These are phyloP conservation scores for Apophysomyces elegans DNA, from an alignment of 371 early-diverging fungal genomes.

Conservation along the genomic window DNA sequence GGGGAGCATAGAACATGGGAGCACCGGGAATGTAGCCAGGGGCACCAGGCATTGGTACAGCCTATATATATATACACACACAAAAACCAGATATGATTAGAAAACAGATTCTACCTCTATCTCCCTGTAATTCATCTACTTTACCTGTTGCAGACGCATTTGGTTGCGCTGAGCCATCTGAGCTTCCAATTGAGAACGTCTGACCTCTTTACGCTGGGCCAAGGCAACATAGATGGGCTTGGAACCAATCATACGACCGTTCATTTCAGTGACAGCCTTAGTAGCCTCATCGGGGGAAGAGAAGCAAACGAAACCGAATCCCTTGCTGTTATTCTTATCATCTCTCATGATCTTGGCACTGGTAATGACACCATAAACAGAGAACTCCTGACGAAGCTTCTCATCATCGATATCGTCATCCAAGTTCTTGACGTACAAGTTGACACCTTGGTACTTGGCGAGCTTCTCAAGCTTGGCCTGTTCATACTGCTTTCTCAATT, in stretches of 20 bases:
- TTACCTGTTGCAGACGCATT: constrained; percentile 46
- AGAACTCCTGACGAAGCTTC: constrained; percentile 83
- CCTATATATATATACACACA: constrained; percentile 18
- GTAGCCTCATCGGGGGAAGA: constrained; percentile 78
- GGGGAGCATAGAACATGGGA: constrained; percentile 58
- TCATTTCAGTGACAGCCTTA: constrained; percentile 81
- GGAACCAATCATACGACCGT: constrained; percentile 76
- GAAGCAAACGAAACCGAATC: constrained; percentile 83
- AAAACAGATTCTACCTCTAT: not conserved
- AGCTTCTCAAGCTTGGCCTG: constrained; percentile 80
- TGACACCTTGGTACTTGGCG: constrained; percentile 91
- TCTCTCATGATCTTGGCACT: constrained; percentile 91
- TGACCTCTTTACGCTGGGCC: constrained; percentile 90
- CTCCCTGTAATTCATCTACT: not conserved
- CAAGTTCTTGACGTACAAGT: constrained; percentile 92
- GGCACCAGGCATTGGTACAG: constrained; percentile 35
- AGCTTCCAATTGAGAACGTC: constrained; percentile 79
- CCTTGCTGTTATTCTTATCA: constrained; percentile 65
- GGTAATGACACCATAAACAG: constrained; percentile 87
- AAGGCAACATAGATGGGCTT: constrained; percentile 94
- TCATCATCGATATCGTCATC: constrained; percentile 89
- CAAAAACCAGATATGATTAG: not conserved
- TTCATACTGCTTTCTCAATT: constrained; percentile 85
- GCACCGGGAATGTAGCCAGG: constrained; percentile 42
- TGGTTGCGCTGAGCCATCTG: constrained; percentile 82